Evolutionary conservation across 2,329 filamentous ascomycete species (phyloP).

Genomic region (Sordariomycetes sp.): DNA sequence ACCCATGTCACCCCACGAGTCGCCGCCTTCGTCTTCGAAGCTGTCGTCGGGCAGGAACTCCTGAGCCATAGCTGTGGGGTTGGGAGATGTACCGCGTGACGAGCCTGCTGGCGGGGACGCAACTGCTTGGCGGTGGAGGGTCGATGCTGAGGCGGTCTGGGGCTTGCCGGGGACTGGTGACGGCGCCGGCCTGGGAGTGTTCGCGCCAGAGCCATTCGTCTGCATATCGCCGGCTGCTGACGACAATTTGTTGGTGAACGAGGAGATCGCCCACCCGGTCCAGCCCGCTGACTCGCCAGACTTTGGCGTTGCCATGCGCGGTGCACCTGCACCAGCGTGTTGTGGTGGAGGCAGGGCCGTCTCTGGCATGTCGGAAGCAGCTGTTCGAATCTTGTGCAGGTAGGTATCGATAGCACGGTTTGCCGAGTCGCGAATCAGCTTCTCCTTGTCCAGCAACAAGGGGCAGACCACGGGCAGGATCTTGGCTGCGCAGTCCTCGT

Average conservation of each 20-base stretch:
- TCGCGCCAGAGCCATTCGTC: conserved; percentile 32
- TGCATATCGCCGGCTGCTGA: conserved; percentile 82
- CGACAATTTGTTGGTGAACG: conserved; percentile 90
- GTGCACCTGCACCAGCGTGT: conserved; percentile 37
- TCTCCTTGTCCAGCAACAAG: conserved; percentile 87
- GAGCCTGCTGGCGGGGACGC: conserved; percentile 37
- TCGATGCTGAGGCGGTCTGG: conserved; percentile 42
- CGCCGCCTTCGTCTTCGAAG: conserved; percentile 49
- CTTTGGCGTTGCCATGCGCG: conserved; percentile 74
- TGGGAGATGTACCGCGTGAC: conserved; percentile 39
- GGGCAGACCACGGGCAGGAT: conserved; percentile 80
- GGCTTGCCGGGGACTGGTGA: conserved; percentile 29
- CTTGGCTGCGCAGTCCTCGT: conserved; percentile 80
- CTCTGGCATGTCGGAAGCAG: conserved; percentile 69
- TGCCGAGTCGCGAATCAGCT: conserved; percentile 84
- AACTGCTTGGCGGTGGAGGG: conserved; percentile 51
- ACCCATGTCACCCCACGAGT: conserved; percentile 69
- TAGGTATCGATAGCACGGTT: conserved; percentile 84
- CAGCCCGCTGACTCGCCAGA: conserved; percentile 42
- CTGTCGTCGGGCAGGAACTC: conserved; percentile 37
- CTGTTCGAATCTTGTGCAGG: conserved; percentile 72
- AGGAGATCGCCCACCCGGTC: conserved; percentile 97
- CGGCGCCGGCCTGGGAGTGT: conserved; percentile 29
- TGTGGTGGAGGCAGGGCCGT: conserved; percentile 60
- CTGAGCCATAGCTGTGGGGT: conserved; percentile 30